phyloP scores from a whole-genome alignment of 176 grass and related monocot genomes.

The Oryza officinalis region DNA sequence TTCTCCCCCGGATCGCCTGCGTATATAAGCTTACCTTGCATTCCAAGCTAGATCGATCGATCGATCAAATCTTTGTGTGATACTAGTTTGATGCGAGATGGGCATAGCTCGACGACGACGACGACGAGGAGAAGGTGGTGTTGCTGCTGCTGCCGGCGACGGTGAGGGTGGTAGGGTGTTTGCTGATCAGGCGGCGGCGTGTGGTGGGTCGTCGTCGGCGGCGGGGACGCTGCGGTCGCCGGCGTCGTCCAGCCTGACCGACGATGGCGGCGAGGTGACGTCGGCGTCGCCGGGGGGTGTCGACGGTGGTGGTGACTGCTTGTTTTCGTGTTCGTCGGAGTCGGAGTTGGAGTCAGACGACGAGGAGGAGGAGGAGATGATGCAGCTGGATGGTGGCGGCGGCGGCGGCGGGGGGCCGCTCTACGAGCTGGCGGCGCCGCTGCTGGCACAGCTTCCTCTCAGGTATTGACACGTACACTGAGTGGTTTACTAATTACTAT shows the following conservation, averaged over 20 bases:
- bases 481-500: not conserved
- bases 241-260: constrained; percentile 44
- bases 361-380: not conserved
- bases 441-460: constrained; percentile 54
- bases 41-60: not conserved
- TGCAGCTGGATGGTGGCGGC: constrained; percentile 9
- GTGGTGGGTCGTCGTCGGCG: no score
- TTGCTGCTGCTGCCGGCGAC: not conserved
- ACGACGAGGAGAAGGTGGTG: not conserved
- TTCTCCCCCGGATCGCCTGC: not conserved
- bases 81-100: not conserved
- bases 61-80: not conserved
- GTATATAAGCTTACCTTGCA: not conserved
- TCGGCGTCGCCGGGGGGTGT: not conserved
- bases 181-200: not conserved
- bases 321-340: constrained; percentile 15
- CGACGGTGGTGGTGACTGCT: not conserved
- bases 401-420: constrained; percentile 38
- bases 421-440: constrained; percentile 49
- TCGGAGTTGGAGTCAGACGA: constrained; percentile 9
- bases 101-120: not conserved
- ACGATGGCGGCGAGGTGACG: constrained; percentile 26
- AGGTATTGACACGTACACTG: constrained; percentile 30
- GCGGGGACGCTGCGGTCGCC: constrained; percentile 37
- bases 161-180: no score